Evolutionary conservation across 176 grass and related monocot genomes (phyloP).

Genomic region (Musa acuminata): DNA sequence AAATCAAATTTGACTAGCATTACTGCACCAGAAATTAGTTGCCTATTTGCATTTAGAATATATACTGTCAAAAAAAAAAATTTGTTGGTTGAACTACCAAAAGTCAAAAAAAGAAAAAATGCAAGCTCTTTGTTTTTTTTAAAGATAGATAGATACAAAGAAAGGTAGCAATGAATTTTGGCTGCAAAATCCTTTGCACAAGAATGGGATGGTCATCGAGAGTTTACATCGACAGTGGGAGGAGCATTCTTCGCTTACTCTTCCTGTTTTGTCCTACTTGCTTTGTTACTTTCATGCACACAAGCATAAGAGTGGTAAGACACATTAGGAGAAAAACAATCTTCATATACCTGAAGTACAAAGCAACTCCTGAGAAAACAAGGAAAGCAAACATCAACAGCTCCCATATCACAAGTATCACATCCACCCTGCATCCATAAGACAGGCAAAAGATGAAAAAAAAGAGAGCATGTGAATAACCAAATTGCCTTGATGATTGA

Average conservation of each 20-base stretch:
- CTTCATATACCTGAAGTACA: constrained; percentile 37
- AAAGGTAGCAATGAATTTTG: neutral
- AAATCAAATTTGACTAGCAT: no score
- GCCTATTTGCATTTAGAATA: neutral
- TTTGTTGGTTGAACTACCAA: neutral
- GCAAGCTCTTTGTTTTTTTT: neutral
- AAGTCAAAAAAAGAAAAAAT: neutral
- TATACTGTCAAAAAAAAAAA: neutral
- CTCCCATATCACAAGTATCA: constrained; percentile 41
- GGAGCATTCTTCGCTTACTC: constrained; percentile 39
- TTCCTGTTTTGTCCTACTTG: constrained; percentile 34
- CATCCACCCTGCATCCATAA: constrained; percentile 30
- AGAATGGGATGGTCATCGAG: neutral
- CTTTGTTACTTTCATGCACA: constrained; percentile 33
- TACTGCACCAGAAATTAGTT: neutral
- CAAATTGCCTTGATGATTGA: neutral
- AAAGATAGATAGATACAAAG: neutral
- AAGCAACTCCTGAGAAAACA: constrained; percentile 40
- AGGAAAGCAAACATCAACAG: constrained; percentile 38
- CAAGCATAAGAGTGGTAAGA: constrained; percentile 27
- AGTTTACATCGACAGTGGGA: constrained; percentile 40
- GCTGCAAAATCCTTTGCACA: neutral
- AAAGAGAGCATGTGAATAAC: neutral
- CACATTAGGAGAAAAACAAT: constrained; percentile 33
- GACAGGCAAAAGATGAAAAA: neutral